These are phyloP conservation scores for Schwanniomyces sp. DNA, from an alignment of 805 yeast species.

Conservation along the genomic window DNA sequence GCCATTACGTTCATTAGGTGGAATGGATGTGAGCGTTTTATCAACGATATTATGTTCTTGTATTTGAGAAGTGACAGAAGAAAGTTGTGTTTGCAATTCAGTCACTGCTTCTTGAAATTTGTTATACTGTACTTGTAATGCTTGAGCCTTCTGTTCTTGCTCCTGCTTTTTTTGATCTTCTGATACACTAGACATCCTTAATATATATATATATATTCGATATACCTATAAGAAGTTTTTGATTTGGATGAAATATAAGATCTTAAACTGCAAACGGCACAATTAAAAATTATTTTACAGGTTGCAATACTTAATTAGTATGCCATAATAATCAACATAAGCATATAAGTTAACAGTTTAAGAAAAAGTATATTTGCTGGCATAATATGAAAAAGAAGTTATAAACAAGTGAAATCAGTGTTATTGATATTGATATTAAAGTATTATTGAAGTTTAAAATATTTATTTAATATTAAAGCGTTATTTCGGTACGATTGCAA, in stretches of 20 bases:
- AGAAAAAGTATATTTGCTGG: no score
- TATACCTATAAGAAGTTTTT: neutral
- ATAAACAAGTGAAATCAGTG: no score
- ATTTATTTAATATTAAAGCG: no score
- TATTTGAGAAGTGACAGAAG: conserved; percentile 33
- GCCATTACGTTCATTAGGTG: conserved; percentile 36
- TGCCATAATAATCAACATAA: no score
- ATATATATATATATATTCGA: neutral
- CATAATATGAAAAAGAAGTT: no score
- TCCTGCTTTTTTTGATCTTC: conserved; percentile 14
- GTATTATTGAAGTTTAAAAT: no score
- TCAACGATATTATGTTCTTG: conserved; percentile 44
- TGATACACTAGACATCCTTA: conserved; percentile 4
- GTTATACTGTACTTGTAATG: conserved; percentile 42
- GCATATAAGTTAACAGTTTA: no score
- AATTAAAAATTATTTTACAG: neutral
- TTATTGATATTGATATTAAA: no score
- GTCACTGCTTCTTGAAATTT: conserved; percentile 37
- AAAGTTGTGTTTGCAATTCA: conserved; percentile 37
- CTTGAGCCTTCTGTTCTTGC: conserved; percentile 37
- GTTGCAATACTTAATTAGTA: neutral
- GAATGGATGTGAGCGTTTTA: conserved; percentile 35
- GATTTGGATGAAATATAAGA: neutral
- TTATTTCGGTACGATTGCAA: no score
- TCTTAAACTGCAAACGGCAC: neutral